These are phyloP conservation scores for Rostrohypoxylon terebratum DNA, from an alignment of 495 filamentous ascomycete genomes.

Conservation along the genomic window DNA sequence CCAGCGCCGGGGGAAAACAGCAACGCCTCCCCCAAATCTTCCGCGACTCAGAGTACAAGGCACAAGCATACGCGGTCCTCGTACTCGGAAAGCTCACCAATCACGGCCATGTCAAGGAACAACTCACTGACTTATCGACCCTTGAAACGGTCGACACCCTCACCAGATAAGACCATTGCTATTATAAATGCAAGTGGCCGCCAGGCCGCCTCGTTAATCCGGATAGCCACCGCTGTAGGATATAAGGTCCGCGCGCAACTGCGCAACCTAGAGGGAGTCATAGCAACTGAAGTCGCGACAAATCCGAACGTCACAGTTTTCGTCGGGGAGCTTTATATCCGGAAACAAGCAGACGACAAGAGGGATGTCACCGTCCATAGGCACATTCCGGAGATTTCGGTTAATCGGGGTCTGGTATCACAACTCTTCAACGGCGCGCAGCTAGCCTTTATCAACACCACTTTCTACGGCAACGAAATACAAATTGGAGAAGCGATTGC, in stretches of 20 bases:
- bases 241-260: constrained; percentile 92
- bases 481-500: constrained; percentile 87
- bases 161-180: constrained; percentile 81
- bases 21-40: constrained; percentile 48
- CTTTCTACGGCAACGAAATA: constrained; percentile 95
- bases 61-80: constrained; percentile 67
- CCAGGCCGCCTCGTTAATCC: constrained; percentile 92
- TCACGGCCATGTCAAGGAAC: constrained; percentile 58
- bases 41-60: constrained; percentile 49
- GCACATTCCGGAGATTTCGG: constrained; percentile 60
- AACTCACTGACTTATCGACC: constrained; percentile 64
- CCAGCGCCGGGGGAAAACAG: constrained; percentile 55
- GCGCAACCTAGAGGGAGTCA: constrained; percentile 81
- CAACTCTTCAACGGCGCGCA: constrained; percentile 84
- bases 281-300: constrained; percentile 81
- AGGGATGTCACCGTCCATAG: constrained; percentile 58
- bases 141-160: constrained; percentile 63
- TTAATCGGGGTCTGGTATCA: constrained; percentile 73
- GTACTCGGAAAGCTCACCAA: constrained; percentile 63
- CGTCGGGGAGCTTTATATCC: constrained; percentile 80
- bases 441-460: constrained; percentile 96
- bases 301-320: constrained; percentile 88
- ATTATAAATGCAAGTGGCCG: constrained; percentile 93
- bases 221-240: constrained; percentile 90
- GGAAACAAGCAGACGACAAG: constrained; percentile 61